phyloP scores from a whole-genome alignment of 768 basidiomycete genomes.

The Austroboletus festivus region DNA sequence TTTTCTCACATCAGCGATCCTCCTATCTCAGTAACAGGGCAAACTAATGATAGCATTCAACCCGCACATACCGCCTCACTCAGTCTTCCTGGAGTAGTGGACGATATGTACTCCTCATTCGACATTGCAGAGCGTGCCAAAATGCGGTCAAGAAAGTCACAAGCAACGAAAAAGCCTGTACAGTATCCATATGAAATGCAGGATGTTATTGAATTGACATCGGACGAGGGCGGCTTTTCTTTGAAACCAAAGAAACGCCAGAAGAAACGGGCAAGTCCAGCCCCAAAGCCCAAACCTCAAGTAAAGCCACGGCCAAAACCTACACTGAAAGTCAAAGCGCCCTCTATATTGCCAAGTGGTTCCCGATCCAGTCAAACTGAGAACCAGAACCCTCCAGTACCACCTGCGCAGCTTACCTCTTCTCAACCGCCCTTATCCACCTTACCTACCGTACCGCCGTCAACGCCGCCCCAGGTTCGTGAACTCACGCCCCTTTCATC shows the following conservation, averaged over 20 bases:
- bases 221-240: conserved; percentile 40
- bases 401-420: conserved; percentile 27
- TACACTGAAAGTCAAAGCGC: conserved; percentile 18
- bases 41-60: conserved; percentile 21
- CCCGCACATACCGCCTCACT: conserved; percentile 11
- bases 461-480: conserved; percentile 20
- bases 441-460: conserved; percentile 24
- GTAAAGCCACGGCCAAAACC: conserved; percentile 27
- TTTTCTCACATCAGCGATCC: conserved; percentile 24
- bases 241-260: conserved; percentile 31
- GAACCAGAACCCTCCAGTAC: conserved; percentile 26
- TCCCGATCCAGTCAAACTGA: conserved; percentile 15
- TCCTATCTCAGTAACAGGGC: conserved; percentile 8
- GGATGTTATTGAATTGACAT: conserved; percentile 42
- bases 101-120: conserved; percentile 23
- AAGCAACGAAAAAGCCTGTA: conserved; percentile 16
- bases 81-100: conserved; percentile 8
- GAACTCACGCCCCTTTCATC: conserved; percentile 25
- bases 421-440: conserved; percentile 37
- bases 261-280: conserved; percentile 29
- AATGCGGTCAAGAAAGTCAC: conserved; percentile 43
- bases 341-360: conserved; percentile 13
- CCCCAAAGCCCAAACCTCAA: conserved; percentile 26
- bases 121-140: conserved; percentile 60
- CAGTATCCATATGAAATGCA: background rate